A percentile compares a stretch with the other conserved stretches of the same genome.
Evolutionary conservation across 306 rosid genomes (phyloP).

Genomic region (Quercus suber): DNA sequence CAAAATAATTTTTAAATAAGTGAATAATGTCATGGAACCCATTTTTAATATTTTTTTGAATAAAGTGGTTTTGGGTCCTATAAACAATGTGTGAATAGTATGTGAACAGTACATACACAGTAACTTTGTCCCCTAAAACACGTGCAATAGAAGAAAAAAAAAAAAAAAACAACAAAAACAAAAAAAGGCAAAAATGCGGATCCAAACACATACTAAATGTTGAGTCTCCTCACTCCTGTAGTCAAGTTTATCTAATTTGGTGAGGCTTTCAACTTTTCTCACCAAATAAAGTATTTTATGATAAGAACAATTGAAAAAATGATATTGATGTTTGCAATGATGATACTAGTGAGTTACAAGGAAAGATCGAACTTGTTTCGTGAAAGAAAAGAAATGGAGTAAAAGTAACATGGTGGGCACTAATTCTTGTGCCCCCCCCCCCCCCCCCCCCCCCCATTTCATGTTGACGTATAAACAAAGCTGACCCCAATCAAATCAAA

Average conservation of each 20-base stretch:
- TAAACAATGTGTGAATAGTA: too few species aligned
- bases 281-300: neutral
- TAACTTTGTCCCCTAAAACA: too few species aligned
- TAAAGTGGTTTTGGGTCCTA: too few species aligned
- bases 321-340: neutral
- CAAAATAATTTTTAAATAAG: too few species aligned
- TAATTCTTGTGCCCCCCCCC: slow-evolving; percentile 5
- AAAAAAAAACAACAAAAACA: too few species aligned
- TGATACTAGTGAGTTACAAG: neutral
- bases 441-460: slow-evolving; percentile 5
- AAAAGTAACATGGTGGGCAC: slow-evolving; percentile 1
- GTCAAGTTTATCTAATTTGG: neutral
- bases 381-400: neutral
- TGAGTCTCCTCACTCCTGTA: neutral
- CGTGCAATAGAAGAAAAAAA: too few species aligned
- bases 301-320: neutral
- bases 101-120: too few species aligned
- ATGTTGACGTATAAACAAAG: neutral
- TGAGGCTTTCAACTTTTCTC: too few species aligned
- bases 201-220: neutral
- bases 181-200: too few species aligned
- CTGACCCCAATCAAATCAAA: neutral
- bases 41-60: too few species aligned
- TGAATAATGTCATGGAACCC: too few species aligned
- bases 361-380: neutral